These are phyloP conservation scores for Trametes sanguinea DNA, from an alignment of 768 basidiomycete species.

Conservation along the genomic window DNA sequence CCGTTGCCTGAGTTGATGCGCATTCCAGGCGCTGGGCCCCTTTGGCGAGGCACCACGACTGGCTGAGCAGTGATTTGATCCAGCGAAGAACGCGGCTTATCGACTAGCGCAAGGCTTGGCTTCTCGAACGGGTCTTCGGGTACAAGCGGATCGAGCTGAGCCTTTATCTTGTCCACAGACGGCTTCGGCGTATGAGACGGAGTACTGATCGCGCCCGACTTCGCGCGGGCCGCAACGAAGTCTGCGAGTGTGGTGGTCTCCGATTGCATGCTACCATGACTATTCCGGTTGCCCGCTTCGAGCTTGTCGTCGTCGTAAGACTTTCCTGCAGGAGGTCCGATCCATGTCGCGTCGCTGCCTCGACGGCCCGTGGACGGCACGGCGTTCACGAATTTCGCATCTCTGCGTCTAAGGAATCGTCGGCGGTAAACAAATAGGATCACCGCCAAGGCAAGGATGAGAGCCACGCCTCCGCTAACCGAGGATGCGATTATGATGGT, in stretches of 20 bases:
- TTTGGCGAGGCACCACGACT: neutral
- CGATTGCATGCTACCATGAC: constrained; percentile 12
- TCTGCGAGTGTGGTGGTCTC: constrained; percentile 14
- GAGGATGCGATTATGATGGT: constrained; percentile 22
- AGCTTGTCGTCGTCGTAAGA: constrained; percentile 12
- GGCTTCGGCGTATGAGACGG: constrained; percentile 14
- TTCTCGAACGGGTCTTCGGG: constrained; percentile 16
- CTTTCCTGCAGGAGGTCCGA: neutral
- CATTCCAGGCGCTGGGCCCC: neutral
- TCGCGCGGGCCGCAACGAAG: constrained; percentile 3
- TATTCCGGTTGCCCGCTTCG: constrained; percentile 8
- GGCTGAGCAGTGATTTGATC: neutral
- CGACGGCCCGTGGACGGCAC: neutral
- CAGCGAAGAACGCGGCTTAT: constrained; percentile 3
- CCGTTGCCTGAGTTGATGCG: constrained; percentile 11
- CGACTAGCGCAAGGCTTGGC: constrained; percentile 3
- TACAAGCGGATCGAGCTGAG: constrained; percentile 4
- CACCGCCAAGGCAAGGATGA: constrained; percentile 12
- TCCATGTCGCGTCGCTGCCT: constrained; percentile 17
- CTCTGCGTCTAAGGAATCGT: constrained; percentile 1
- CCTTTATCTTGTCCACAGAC: constrained; percentile 15
- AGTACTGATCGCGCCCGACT: constrained; percentile 10
- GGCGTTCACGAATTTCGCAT: neutral
- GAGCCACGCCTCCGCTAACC: constrained; percentile 15
- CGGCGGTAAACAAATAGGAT: constrained; percentile 19